Evolutionary conservation across 2,329 filamentous ascomycete genomes (phyloP).

Genomic region (Diaporthe citriasiana): DNA sequence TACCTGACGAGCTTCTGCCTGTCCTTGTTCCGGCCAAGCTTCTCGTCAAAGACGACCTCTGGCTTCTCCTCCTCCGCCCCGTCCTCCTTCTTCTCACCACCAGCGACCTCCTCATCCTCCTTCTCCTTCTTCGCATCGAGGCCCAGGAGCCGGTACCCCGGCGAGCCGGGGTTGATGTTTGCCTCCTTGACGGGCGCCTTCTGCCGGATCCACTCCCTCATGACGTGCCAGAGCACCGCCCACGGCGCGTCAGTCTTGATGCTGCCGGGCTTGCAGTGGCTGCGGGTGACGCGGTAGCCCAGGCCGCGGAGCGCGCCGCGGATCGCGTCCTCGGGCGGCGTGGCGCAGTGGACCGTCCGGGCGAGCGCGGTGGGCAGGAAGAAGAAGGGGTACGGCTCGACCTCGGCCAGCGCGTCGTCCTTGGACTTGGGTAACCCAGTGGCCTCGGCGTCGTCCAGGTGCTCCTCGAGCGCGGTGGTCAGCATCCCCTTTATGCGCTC

Average conservation of each 20-base stretch:
- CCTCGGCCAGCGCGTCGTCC: conserved; percentile 69
- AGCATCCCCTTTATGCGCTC: conserved; percentile 92
- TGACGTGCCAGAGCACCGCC: conserved; percentile 90
- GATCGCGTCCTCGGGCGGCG: conserved; percentile 83
- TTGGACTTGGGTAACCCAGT: conserved; percentile 42
- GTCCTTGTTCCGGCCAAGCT: conserved; percentile 78
- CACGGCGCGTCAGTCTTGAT: conserved; percentile 96
- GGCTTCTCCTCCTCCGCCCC: conserved; percentile 52
- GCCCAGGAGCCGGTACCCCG: conserved; percentile 79
- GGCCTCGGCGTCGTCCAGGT: conserved; percentile 53
- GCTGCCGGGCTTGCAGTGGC: conserved; percentile 89
- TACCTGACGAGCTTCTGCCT: conserved; percentile 83
- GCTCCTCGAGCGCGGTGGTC: conserved; percentile 86
- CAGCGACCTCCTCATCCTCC: conserved; percentile 51
- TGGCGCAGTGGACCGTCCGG: conserved; percentile 82
- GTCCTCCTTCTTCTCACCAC: conserved; percentile 43
- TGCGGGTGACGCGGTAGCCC: conserved; percentile 87
- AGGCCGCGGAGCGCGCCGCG: conserved; percentile 85
- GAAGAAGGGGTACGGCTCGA: conserved; percentile 88
- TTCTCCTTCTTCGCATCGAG: conserved; percentile 54
- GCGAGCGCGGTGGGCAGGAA: conserved; percentile 82
- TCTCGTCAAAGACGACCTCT: conserved; percentile 79
- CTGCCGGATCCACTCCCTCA: conserved; percentile 91
- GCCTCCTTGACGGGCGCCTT: conserved; percentile 82
- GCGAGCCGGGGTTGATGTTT: conserved; percentile 76